These are phyloP conservation scores for Eucalyptus brandiana DNA, from an alignment of 345 rosid genomes.

Conservation along the genomic window DNA sequence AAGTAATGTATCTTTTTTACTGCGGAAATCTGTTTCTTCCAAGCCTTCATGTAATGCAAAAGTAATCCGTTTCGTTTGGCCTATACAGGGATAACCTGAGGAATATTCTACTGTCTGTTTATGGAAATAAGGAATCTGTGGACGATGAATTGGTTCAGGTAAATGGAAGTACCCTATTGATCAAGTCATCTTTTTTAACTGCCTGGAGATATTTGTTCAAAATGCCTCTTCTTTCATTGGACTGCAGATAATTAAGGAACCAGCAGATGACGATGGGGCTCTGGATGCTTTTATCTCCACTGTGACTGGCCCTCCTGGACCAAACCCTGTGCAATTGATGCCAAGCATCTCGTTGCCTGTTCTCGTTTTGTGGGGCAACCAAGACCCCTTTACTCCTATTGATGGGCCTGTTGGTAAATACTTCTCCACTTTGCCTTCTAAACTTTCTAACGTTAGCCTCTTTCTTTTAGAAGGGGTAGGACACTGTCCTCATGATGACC, in stretches of 20 bases:
- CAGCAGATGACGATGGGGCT: constrained; percentile 75
- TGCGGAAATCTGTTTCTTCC: not conserved
- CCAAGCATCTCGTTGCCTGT: constrained; percentile 45
- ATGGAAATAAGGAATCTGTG: constrained; percentile 67
- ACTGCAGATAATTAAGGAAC: constrained; percentile 65
- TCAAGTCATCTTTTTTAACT: not conserved
- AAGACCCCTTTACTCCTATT: constrained; percentile 78
- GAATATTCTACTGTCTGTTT: constrained; percentile 51
- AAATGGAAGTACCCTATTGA: not conserved
- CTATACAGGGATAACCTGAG: constrained; percentile 55
- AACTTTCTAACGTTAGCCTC: constrained; percentile 46
- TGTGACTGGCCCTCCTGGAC: constrained; percentile 94
- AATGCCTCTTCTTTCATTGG: not conserved
- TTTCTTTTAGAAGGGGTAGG: constrained; percentile 66
- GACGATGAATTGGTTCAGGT: constrained; percentile 85
- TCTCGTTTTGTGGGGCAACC: constrained; percentile 72
- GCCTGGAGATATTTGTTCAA: not conserved
- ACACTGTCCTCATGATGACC: constrained; percentile 88
- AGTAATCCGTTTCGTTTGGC: not conserved
- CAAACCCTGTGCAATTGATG: constrained; percentile 56
- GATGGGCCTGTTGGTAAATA: constrained; percentile 84
- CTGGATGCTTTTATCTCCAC: constrained; percentile 83
- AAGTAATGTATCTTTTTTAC: constrained; percentile 19
- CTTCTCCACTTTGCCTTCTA: constrained; percentile 53
- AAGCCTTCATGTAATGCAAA: not conserved